Evolutionary conservation across 768 basidiomycete genomes (phyloP).

Genomic region (Panaeolus cyanescens): DNA sequence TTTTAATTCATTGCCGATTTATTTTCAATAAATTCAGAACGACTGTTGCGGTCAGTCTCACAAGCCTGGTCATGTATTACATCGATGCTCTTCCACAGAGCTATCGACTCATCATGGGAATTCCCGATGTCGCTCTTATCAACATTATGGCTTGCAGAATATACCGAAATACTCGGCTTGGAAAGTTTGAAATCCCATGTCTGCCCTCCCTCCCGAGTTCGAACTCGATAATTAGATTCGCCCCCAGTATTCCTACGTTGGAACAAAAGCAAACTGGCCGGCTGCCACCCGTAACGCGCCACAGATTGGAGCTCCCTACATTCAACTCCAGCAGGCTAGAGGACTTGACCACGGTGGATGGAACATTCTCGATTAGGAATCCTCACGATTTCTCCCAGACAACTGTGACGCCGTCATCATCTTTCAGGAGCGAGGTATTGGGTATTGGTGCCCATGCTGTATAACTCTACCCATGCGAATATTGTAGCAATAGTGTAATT

Average conservation of each 20-base stretch:
- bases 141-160: not conserved
- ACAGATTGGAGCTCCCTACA: not conserved
- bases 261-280: not conserved
- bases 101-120: not conserved
- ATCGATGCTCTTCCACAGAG: not conserved
- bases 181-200: not conserved
- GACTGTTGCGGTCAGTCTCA: not conserved
- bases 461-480: no score
- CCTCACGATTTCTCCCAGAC: no score
- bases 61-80: not conserved
- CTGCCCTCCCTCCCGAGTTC: not conserved
- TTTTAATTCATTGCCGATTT: no score
- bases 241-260: not conserved
- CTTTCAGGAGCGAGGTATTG: no score
- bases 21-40: not conserved
- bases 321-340: not conserved
- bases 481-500: no score
- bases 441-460: no score
- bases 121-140: not conserved
- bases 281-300: not conserved
- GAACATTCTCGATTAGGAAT: no score
- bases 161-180: not conserved
- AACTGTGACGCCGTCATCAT: no score
- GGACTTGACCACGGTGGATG: not conserved
- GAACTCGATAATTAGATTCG: not conserved